Evolutionary conservation across 441 rosid genomes (phyloP).

Genomic region (Gossypium schwendimanii): DNA sequence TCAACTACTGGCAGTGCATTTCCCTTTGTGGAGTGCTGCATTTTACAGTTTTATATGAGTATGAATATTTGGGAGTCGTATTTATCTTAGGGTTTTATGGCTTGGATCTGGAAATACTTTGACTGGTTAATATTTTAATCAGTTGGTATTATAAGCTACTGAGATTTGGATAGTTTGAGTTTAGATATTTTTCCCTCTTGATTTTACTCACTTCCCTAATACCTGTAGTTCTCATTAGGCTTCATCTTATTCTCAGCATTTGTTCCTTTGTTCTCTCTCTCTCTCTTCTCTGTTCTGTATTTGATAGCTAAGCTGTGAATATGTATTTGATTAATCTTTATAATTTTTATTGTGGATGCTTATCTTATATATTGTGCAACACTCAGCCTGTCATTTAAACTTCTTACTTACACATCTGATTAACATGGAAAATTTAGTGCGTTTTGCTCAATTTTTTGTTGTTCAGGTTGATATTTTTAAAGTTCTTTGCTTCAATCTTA

Average conservation of each 20-base stretch:
- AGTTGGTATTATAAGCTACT: neutral
- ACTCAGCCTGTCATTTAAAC: neutral
- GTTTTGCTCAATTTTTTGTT: constrained; percentile 4
- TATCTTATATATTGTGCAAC: neutral
- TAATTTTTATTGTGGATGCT: neutral
- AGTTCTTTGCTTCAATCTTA: constrained; percentile 83
- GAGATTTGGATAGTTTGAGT: neutral
- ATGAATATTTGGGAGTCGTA: neutral
- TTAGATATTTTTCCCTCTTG: neutral
- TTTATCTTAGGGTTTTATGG: neutral
- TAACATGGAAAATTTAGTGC: neutral
- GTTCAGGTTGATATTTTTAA: constrained; percentile 74
- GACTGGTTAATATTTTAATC: neutral
- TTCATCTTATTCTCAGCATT: neutral
- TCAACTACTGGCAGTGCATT: neutral
- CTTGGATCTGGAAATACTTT: neutral
- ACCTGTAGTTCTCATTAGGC: neutral
- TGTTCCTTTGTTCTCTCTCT: neutral
- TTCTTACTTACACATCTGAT: neutral
- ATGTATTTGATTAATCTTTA: neutral
- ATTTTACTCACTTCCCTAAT: neutral
- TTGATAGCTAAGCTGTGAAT: neutral
- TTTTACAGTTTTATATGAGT: neutral
- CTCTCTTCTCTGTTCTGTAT: neutral
- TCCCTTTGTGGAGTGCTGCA: neutral